These are phyloP conservation scores for Albatrellus sp. DNA, from an alignment of 1,284 basidiomycete genomes.

Conservation along the genomic window DNA sequence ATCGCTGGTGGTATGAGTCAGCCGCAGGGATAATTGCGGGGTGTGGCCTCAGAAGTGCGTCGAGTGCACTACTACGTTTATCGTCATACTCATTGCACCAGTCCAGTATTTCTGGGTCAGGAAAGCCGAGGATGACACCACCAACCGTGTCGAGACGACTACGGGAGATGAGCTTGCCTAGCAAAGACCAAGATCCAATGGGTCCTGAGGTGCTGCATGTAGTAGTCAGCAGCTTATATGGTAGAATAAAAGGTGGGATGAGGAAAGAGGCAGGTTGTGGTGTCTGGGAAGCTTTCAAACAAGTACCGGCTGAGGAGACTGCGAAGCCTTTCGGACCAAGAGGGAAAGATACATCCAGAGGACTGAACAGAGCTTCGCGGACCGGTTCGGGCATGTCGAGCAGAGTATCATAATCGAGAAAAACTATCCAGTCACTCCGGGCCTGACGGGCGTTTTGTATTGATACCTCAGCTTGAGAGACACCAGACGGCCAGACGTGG, in stretches of 20 bases:
- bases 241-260: slow-evolving; percentile 43
- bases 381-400: slow-evolving; percentile 22
- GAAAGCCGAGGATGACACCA: slow-evolving; percentile 19
- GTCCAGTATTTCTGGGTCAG: slow-evolving; percentile 15
- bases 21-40: not conserved
- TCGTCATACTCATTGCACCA: slow-evolving; percentile 5
- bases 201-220: slow-evolving; percentile 10
- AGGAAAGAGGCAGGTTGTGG: slow-evolving; percentile 32
- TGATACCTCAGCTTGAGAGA: slow-evolving; percentile 18
- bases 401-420: slow-evolving; percentile 29
- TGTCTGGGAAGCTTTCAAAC: slow-evolving; percentile 16
- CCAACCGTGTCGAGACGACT: slow-evolving; percentile 15
- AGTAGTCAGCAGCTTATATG: slow-evolving; percentile 21
- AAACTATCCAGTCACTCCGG: slow-evolving; percentile 34
- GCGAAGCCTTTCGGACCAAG: slow-evolving; percentile 9
- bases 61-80: too few relatives aligned
- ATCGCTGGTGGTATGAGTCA: not conserved
- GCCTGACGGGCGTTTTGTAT: slow-evolving; percentile 24
- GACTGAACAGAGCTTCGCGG: slow-evolving; percentile 15
- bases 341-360: slow-evolving; percentile 11
- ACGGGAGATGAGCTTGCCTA: slow-evolving; percentile 26
- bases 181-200: slow-evolving; percentile 26
- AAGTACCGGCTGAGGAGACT: slow-evolving; percentile 13
- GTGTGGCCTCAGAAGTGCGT: not conserved
- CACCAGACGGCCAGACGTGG: slow-evolving; percentile 20